These are phyloP conservation scores for Ehretia macrophylla DNA, from an alignment of 257 asterid species.

Conservation along the genomic window DNA sequence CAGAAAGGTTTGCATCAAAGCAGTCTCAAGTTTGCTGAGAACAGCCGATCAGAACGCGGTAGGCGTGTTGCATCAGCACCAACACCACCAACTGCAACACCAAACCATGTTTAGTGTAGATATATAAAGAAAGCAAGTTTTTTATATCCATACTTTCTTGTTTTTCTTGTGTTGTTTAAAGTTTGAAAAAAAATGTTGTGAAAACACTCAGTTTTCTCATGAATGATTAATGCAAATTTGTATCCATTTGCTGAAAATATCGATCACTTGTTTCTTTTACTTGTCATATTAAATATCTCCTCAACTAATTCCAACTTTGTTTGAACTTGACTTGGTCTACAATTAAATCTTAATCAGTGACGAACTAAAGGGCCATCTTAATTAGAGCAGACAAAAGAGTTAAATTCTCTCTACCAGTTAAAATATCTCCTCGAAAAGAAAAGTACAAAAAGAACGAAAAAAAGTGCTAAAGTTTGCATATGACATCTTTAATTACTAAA, in stretches of 20 bases:
- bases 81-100: constrained; percentile 33
- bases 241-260: neutral
- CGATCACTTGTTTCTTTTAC: neutral
- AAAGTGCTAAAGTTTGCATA: neutral
- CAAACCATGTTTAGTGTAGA: constrained; percentile 20
- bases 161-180: too few relatives aligned
- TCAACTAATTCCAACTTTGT: neutral
- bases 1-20: constrained; percentile 47
- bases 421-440: too few relatives aligned
- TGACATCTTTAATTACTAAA: neutral
- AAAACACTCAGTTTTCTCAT: neutral
- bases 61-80: constrained; percentile 37
- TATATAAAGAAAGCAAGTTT: neutral
- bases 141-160: neutral
- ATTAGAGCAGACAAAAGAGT: too few relatives aligned
- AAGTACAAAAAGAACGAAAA: too few relatives aligned
- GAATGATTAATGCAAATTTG: neutral
- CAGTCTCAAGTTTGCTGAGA: constrained; percentile 59
- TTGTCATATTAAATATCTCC: neutral
- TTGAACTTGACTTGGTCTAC: neutral
- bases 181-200: neutral
- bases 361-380: too few relatives aligned
- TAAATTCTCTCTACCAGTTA: too few relatives aligned
- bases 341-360: too few relatives aligned
- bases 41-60: constrained; percentile 52